These are phyloP conservation scores for Auriscalpium orientale DNA, from an alignment of 768 basidiomycete species.

Conservation along the genomic window DNA sequence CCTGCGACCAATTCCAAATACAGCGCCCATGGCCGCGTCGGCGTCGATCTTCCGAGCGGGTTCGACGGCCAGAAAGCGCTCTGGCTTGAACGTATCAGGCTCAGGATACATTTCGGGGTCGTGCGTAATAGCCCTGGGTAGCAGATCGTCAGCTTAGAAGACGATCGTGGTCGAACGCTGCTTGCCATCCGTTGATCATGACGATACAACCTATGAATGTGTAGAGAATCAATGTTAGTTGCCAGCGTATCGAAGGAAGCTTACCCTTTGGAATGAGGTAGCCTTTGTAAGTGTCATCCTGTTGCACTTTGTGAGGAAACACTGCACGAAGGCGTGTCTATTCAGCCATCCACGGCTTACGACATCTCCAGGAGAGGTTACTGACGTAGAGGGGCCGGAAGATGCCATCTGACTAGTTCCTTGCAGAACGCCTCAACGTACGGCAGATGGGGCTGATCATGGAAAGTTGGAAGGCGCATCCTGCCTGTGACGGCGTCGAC, in stretches of 20 bases:
- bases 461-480: constrained; percentile 1
- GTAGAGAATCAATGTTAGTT: neutral
- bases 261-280: constrained; percentile 8
- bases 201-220: neutral
- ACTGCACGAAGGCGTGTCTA: too few species aligned
- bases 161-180: too few species aligned
- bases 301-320: neutral
- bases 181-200: neutral
- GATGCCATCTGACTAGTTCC: constrained; percentile 1
- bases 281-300: constrained; percentile 5
- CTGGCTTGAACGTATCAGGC: neutral
- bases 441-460: constrained; percentile 3
- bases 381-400: neutral
- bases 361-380: too few species aligned
- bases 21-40: too few species aligned
- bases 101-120: constrained; percentile 4
- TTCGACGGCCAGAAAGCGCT: neutral
- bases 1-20: too few species aligned
- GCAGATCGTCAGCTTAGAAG: too few species aligned
- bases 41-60: too few species aligned
- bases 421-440: constrained; percentile 9
- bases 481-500: constrained; percentile 3
- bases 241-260: neutral
- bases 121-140: neutral
- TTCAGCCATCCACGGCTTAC: too few species aligned